Evolutionary conservation across 164 flowering plant species (phyloP), one percentile per base, ranked within the genome.

Genomic region (Stephania yunnanensis): DNA sequence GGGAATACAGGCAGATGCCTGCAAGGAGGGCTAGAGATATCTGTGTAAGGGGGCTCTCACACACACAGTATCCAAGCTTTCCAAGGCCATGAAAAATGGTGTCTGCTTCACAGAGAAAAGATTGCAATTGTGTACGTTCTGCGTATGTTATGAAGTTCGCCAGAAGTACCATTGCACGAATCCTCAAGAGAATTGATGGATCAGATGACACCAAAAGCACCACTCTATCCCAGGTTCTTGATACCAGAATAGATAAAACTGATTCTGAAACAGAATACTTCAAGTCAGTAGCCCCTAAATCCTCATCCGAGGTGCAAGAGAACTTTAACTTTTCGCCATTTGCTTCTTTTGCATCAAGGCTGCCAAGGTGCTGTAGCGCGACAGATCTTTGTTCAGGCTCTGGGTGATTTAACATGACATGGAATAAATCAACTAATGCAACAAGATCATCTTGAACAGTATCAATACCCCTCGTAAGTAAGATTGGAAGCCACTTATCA

Each of bases 301-400:
- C 78, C 71, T 72, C 61, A 53, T 13, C 13, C 53, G 71, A 46
- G 61, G 70, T 67, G 71, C 81, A 80, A 55, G 74, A 70, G 31
- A 77, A 73, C 22, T 72, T 42, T 13, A 71, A 72, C 69, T 69
- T 61, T 68, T 77, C 88, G 70, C 81, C 83, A 80, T 76, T 75
- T 70, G 76, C 46, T 81, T 85, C 86, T 77, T 85, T 84, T 70
- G 89, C 89, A 44, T 89, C 85, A 75, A 91, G 84, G 76, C 85
- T 85, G 44, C 88, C 85, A 46, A 94, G 84, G 73, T 88, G 91
- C 81, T 85, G 78, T 65, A 94, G 82, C 12, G 92, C 94, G 76
- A 90, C 78, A 79, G 81, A 85, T 1, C 92, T 87, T 70, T 89
- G 98, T 81, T 94, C 98, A 13, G 98, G 97, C 80, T 94, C 98